Percentiles rank a stretch among this genome's conserved stretches.
phyloP scores from a whole-genome alignment of 495 filamentous ascomycete species.

The Lepidopterella palustris region DNA sequence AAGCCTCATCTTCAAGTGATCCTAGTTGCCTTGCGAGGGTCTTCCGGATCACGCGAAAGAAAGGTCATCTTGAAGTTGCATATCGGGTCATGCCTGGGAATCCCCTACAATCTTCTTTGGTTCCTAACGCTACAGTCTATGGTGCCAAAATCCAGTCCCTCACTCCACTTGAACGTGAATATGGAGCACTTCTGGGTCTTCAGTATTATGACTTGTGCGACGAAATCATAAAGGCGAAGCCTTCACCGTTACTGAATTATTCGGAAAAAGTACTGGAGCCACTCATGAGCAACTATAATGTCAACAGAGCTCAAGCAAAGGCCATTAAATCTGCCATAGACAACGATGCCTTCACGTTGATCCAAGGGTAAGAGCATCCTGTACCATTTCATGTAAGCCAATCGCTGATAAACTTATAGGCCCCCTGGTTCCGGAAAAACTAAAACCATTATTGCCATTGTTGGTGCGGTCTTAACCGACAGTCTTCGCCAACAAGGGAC shows the following conservation, averaged over 20 bases:
- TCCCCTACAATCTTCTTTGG: constrained; percentile 46
- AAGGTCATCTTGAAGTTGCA: constrained; percentile 70
- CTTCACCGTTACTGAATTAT: constrained; percentile 78
- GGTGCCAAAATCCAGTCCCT: constrained; percentile 80
- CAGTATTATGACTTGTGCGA: constrained; percentile 94
- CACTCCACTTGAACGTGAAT: constrained; percentile 90
- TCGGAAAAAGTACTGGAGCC: constrained; percentile 60
- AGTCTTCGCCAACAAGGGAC: constrained; percentile 38
- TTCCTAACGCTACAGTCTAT: constrained; percentile 57
- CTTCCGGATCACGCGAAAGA: constrained; percentile 69
- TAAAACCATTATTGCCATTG: constrained; percentile 95
- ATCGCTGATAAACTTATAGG: constrained; percentile 31
- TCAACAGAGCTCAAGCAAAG: constrained; percentile 87
- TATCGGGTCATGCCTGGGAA: constrained; percentile 67
- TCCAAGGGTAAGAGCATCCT: constrained; percentile 62
- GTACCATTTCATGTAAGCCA: background rate
- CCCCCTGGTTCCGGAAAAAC: constrained; percentile 97
- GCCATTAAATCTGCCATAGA: constrained; percentile 85
- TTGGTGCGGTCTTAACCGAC: constrained; percentile 73
- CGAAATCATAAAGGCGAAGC: constrained; percentile 80
- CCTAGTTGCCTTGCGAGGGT: constrained; percentile 84
- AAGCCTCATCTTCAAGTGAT: constrained; percentile 51
- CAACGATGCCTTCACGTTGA: constrained; percentile 91
- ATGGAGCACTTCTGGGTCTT: constrained; percentile 78
- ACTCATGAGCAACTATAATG: constrained; percentile 64